Conservation (phyloP, 805 yeast genomes). For the Phaffomyces thermotolerans region DNA sequence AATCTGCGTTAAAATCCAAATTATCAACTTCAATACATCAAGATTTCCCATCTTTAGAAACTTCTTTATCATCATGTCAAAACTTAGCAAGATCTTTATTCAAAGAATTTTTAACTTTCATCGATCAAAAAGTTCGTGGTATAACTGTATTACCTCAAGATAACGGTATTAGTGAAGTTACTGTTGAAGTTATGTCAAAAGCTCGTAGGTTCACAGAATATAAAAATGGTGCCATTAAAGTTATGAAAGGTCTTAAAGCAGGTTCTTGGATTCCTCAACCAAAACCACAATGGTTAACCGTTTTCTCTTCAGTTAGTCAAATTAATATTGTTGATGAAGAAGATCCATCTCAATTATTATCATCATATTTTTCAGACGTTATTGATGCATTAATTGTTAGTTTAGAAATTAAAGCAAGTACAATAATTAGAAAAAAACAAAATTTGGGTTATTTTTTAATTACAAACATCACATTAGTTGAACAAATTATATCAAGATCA, state of each 20-base stretch:
- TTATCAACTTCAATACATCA: conserved; percentile 22
- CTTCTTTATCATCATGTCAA: conserved; percentile 22
- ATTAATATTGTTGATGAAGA: conserved; percentile 30
- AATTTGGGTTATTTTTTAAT: conserved; percentile 63
- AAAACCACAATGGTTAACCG: conserved; percentile 45
- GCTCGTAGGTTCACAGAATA: conserved; percentile 60
- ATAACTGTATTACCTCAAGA: conserved; percentile 52
- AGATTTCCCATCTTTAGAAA: conserved; percentile 14
- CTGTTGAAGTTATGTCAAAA: conserved; percentile 65
- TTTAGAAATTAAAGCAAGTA: conserved; percentile 53
- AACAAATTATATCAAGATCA: conserved; percentile 59
- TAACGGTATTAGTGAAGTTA: conserved; percentile 61
- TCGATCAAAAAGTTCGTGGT: conserved; percentile 43
- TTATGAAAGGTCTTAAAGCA: conserved; percentile 44
- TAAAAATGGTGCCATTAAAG: conserved; percentile 41
- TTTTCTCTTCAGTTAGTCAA: conserved; percentile 42
- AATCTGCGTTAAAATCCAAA: conserved; percentile 18
- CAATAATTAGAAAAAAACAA: conserved; percentile 26
- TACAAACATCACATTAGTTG: conserved; percentile 67
- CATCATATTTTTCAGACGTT: conserved; percentile 68
- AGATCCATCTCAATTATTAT: conserved; percentile 45
- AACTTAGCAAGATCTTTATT: conserved; percentile 37
- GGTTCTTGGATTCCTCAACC: conserved; percentile 66
- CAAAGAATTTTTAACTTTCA: conserved; percentile 46
- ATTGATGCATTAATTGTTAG: conserved; percentile 65